Percentiles rank a stretch among this genome's conserved stretches.
Evolutionary conservation across 2,329 filamentous ascomycete species (phyloP).

Genomic region (Annulohypoxylon truncatum): DNA sequence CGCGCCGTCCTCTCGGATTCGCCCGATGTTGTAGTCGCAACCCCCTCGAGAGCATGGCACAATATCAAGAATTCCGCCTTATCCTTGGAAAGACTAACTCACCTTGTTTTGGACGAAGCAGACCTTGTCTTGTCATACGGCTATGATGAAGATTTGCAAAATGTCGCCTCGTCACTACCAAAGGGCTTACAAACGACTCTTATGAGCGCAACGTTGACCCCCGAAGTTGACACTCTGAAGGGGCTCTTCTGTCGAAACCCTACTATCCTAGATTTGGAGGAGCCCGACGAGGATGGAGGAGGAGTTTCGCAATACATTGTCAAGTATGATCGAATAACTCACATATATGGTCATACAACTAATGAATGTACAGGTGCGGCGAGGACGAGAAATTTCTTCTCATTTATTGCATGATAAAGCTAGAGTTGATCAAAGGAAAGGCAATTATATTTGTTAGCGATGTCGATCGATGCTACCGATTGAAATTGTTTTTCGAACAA

Average conservation of each 20-base stretch:
- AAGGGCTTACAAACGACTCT: conserved; percentile 90
- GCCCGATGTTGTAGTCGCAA: conserved; percentile 91
- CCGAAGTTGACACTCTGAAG: conserved; percentile 87
- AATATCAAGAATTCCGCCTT: conserved; percentile 81
- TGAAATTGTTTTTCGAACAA: conserved; percentile 96
- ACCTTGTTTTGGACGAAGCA: conserved; percentile 92
- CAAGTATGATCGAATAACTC: conserved; percentile 62
- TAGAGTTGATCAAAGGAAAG: conserved; percentile 94
- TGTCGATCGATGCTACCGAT: conserved; percentile 74
- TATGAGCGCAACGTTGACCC: conserved; percentile 92
- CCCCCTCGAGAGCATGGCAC: conserved; percentile 83
- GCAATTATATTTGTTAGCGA: conserved; percentile 78
- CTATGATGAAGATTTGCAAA: conserved; percentile 89
- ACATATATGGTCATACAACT: neutral
- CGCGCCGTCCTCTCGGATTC: conserved; percentile 84
- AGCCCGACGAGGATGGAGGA: conserved; percentile 80
- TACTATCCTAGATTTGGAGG: conserved; percentile 82
- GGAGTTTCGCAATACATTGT: conserved; percentile 89
- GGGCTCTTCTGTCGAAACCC: conserved; percentile 86
- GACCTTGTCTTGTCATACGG: conserved; percentile 94
- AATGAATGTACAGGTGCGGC: conserved; percentile 69
- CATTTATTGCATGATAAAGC: conserved; percentile 93
- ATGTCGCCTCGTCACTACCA: conserved; percentile 80
- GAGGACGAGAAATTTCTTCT: conserved; percentile 98
- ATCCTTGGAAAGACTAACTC: conserved; percentile 75